Percentiles rank a stretch among this genome's conserved stretches.
Conservation (phyloP, 2,329 filamentous ascomycete species). For the Ceratocystiopsis minuta region DNA sequence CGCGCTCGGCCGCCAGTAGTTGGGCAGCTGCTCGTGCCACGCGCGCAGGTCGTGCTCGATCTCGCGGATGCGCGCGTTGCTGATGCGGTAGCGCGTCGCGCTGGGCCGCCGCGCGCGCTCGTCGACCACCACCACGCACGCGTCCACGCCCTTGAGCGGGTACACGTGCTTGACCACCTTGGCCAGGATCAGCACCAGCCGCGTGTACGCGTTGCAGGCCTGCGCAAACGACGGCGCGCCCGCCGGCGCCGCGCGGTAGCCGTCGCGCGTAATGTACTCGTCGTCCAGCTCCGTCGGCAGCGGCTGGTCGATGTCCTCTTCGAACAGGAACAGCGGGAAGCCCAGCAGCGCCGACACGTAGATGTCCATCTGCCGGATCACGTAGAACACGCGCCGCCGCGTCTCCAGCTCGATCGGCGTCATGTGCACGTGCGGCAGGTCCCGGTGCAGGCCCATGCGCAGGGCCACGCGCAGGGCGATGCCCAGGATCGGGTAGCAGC, state of each 20-base stretch:
- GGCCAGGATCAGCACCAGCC: slow-evolving; percentile 42
- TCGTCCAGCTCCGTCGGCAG: slow-evolving; percentile 48
- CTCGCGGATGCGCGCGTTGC: slow-evolving; percentile 43
- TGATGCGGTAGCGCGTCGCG: slow-evolving; percentile 39
- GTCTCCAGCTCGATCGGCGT: slow-evolving; percentile 45
- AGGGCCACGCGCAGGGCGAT: slow-evolving; percentile 61
- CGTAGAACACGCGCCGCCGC: slow-evolving; percentile 47
- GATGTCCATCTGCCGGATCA: slow-evolving; percentile 52
- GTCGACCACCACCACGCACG: slow-evolving; percentile 15
- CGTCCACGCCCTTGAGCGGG: slow-evolving; percentile 38
- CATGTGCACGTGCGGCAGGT: slow-evolving; percentile 45
- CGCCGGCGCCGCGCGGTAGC: slow-evolving; percentile 34
- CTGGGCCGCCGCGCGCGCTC: too few relatives aligned
- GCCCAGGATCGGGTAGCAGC: slow-evolving; percentile 65
- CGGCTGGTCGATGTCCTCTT: slow-evolving; percentile 49
- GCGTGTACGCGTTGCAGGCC: slow-evolving; percentile 48
- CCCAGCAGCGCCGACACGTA: slow-evolving; percentile 51
- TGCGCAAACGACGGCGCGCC: slow-evolving; percentile 42
- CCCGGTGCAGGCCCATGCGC: slow-evolving; percentile 60
- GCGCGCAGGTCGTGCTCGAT: slow-evolving; percentile 44
- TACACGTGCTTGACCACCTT: slow-evolving; percentile 50
- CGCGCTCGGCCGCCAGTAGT: slow-evolving; percentile 59
- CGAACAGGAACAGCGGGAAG: slow-evolving; percentile 43
- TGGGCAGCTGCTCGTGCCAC: slow-evolving; percentile 52
- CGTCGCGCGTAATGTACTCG: slow-evolving; percentile 43